These are phyloP conservation scores for Debaryomyces psychrophilus DNA, from an alignment of 1,139 yeast genomes.

Conservation along the genomic window DNA sequence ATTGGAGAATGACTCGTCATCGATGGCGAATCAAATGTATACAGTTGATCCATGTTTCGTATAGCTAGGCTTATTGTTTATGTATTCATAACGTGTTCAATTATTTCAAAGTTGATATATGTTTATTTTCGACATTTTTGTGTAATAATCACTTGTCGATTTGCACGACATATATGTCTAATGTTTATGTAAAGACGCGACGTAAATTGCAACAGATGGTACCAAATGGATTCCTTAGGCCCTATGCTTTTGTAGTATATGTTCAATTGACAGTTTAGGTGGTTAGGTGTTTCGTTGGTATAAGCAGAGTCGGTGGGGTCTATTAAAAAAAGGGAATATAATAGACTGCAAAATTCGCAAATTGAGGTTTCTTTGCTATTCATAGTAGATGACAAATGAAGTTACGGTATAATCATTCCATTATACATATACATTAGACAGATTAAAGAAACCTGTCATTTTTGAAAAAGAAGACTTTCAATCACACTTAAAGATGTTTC, in stretches of 20 bases:
- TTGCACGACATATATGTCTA: slow-evolving; percentile 2
- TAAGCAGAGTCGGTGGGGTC: background rate
- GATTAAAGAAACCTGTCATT: background rate
- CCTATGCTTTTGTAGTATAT: background rate
- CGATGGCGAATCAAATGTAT: slow-evolving; percentile 40
- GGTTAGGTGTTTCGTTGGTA: background rate
- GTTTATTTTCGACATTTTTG: slow-evolving; percentile 9
- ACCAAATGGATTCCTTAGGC: background rate
- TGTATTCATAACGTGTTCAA: background rate
- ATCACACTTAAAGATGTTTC: slow-evolving; percentile 7
- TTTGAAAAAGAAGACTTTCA: background rate
- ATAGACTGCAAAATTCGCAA: background rate
- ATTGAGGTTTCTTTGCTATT: background rate
- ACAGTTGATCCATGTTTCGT: slow-evolving; percentile 29
- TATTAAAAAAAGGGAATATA: background rate
- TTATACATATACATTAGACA: background rate
- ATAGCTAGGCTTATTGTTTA: background rate
- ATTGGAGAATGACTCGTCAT: slow-evolving; percentile 45
- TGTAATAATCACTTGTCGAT: slow-evolving; percentile 4
- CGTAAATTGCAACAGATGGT: slow-evolving; percentile 4
- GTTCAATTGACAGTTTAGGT: background rate
- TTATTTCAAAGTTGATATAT: background rate
- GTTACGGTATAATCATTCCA: background rate
- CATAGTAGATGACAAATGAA: background rate
- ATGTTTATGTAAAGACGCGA: slow-evolving; percentile 2